Evolutionary conservation across 345 rosid genomes (phyloP).

Genomic region (Hibiscus mutabilis): DNA sequence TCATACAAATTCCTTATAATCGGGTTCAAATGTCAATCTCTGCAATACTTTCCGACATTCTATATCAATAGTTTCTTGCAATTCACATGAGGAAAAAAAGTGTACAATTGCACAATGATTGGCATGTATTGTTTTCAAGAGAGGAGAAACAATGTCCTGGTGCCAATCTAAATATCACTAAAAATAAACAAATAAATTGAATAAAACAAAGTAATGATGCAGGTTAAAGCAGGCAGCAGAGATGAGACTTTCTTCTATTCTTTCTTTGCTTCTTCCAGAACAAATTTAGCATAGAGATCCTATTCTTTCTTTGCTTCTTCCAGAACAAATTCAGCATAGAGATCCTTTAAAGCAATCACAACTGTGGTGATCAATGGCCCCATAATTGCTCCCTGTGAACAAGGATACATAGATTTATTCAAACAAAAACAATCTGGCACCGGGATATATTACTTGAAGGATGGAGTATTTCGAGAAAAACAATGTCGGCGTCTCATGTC

Average conservation of each 20-base stretch:
- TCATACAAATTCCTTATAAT: too few relatives aligned
- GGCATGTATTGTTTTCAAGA: neutral
- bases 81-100: neutral
- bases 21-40: too few relatives aligned
- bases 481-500: too few relatives aligned
- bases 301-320: constrained; percentile 55
- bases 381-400: constrained; percentile 86
- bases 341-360: constrained; percentile 80
- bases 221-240: neutral
- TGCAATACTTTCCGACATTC: too few relatives aligned
- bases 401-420: neutral
- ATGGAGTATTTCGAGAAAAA: neutral
- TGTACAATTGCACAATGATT: neutral
- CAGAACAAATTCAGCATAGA: constrained; percentile 74
- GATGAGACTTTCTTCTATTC: constrained; percentile 10
- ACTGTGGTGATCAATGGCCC: constrained; percentile 93
- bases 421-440: neutral
- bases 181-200: neutral
- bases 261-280: constrained; percentile 56
- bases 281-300: constrained; percentile 81
- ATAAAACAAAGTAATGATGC: neutral
- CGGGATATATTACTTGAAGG: neutral
- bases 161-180: neutral
- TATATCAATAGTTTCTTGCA: too few relatives aligned
- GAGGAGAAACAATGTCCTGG: neutral